Evolutionary conservation across 768 basidiomycete genomes (phyloP).

Genomic region (Suillus hirtellus): DNA sequence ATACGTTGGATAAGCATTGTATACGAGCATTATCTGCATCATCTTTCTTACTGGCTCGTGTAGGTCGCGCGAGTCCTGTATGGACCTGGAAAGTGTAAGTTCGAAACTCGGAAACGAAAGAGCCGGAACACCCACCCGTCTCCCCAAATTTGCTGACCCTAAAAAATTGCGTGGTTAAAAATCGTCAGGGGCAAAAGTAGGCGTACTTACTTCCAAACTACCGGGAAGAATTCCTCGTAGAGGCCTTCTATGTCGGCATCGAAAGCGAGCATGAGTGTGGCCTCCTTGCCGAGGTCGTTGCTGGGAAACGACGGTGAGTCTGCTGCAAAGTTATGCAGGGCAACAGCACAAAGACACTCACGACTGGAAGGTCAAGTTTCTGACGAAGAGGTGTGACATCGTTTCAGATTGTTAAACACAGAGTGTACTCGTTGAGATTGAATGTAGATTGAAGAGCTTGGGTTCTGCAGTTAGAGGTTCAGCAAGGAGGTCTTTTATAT

Average conservation of each 20-base stretch:
- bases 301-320: background rate
- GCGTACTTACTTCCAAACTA: constrained; percentile 1
- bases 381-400: background rate
- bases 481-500: background rate
- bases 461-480: background rate
- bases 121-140: background rate
- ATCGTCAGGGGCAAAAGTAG: background rate
- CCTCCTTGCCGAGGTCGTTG: background rate
- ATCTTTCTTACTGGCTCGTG: background rate
- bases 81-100: background rate
- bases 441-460: background rate
- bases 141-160: background rate
- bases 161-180: background rate
- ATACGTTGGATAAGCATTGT: background rate
- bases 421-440: background rate
- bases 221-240: background rate
- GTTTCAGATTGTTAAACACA: background rate
- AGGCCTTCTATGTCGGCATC: background rate
- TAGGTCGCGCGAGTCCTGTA: background rate
- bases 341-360: background rate
- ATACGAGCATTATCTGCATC: background rate
- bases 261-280: background rate
- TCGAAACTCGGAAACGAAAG: background rate
- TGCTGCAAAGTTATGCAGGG: background rate
- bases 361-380: constrained; percentile 1